Percentiles rank a stretch among this genome's conserved stretches.
phyloP scores from a whole-genome alignment of 2,329 filamentous ascomycete species.

The Aurifilum marmelostoma region DNA sequence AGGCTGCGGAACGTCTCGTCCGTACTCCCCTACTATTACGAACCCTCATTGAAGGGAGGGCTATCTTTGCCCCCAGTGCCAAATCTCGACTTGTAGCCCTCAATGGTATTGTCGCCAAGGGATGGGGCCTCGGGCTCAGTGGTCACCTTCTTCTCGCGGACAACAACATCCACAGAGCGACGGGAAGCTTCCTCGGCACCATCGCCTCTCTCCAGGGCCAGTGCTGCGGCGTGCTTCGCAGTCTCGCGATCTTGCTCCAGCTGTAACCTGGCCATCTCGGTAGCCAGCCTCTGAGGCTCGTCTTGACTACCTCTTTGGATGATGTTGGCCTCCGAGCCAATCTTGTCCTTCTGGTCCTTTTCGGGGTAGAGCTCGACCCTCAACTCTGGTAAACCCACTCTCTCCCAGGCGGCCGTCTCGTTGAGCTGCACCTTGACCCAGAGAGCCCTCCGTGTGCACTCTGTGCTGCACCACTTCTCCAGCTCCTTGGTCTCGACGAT shows the following conservation, averaged over 20 bases:
- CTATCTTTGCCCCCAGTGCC: conserved; percentile 29
- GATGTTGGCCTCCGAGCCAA: conserved; percentile 12
- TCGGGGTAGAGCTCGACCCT: conserved; percentile 64
- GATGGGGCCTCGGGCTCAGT: conserved; percentile 45
- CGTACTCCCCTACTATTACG: background rate
- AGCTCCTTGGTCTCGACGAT: conserved; percentile 74
- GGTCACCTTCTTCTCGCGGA: conserved; percentile 55
- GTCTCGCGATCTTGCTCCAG: conserved; percentile 49
- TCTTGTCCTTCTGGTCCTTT: conserved; percentile 55
- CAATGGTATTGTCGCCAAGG: conserved; percentile 45
- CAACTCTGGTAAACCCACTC: conserved; percentile 61
- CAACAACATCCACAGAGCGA: conserved; percentile 50
- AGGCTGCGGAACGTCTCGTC: too few species aligned
- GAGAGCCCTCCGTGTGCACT: conserved; percentile 77
- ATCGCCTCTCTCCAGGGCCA: conserved; percentile 56
- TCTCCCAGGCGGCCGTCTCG: conserved; percentile 84
- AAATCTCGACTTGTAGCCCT: conserved; percentile 54
- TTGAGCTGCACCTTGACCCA: conserved; percentile 88
- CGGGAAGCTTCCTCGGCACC: conserved; percentile 32
- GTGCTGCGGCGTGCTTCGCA: conserved; percentile 44
- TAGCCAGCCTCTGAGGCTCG: conserved; percentile 34
- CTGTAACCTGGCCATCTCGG: conserved; percentile 46
- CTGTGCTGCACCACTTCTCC: conserved; percentile 84
- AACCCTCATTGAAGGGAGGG: background rate
- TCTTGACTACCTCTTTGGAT: conserved; percentile 18